phyloP scores from a whole-genome alignment of 768 basidiomycete species.

The Kondoa malvinella region DNA sequence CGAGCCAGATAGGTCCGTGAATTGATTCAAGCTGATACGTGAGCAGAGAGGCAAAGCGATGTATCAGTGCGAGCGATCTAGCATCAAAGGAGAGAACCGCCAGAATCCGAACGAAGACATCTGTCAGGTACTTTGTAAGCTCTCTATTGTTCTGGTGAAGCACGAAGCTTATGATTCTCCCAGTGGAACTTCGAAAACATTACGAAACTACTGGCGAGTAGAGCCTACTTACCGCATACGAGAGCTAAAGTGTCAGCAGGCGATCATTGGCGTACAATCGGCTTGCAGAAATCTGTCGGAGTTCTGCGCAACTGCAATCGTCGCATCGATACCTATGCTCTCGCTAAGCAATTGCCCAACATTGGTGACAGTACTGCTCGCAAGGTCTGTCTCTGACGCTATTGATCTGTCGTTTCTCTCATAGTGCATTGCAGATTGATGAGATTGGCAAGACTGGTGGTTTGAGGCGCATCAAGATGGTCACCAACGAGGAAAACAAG shows the following conservation, averaged over 20 bases:
- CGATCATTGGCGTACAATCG: not conserved
- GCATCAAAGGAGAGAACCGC: not conserved
- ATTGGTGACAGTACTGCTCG: slow-evolving; percentile 17
- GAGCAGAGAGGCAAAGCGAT: not conserved
- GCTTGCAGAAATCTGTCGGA: slow-evolving; percentile 5
- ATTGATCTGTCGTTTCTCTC: not conserved
- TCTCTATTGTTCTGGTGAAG: not conserved
- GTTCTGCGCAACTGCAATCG: slow-evolving; percentile 11
- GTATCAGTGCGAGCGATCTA: not conserved
- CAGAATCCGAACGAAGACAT: not conserved
- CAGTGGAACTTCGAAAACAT: not conserved
- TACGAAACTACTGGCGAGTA: not conserved
- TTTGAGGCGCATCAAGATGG: slow-evolving; percentile 33
- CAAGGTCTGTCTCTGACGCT: slow-evolving; percentile 11
- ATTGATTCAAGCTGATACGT: not conserved
- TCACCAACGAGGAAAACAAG: slow-evolving; percentile 32
- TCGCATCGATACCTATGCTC: slow-evolving; percentile 17
- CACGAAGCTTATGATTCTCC: not conserved
- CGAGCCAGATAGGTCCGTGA: not conserved
- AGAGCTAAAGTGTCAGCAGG: no score
- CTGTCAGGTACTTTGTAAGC: not conserved
- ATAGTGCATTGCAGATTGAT: not conserved
- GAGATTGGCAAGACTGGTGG: slow-evolving; percentile 20
- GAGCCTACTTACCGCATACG: no score
- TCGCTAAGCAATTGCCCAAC: slow-evolving; percentile 10